Percentiles rank a stretch among this genome's conserved stretches.
Conservation (phyloP, 1,284 basidiomycete genomes). For the Irpex lacteus region DNA sequence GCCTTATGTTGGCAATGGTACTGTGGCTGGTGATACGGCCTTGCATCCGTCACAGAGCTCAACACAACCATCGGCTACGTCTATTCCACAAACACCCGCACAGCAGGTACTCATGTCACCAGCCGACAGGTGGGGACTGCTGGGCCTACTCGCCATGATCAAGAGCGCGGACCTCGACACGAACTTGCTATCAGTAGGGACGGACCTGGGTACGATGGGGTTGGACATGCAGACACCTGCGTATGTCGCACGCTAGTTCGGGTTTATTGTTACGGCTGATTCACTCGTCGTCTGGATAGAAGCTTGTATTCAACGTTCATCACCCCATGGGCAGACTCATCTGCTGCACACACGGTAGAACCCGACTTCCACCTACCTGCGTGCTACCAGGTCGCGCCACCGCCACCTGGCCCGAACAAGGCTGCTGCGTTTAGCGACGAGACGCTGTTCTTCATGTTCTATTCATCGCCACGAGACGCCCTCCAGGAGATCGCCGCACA, state of each 20-base stretch:
- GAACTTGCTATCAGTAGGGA: conserved; percentile 85
- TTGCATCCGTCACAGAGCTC: conserved; percentile 26
- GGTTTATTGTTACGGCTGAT: not conserved
- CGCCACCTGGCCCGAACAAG: conserved; percentile 86
- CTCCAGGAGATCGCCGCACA: conserved; percentile 95
- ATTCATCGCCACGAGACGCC: conserved; percentile 89
- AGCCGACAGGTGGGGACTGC: conserved; percentile 93
- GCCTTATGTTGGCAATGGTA: conserved; percentile 33
- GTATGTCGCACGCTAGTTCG: conserved; percentile 38
- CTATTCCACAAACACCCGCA: conserved; percentile 79
- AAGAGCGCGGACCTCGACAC: conserved; percentile 89
- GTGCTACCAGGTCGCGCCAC: conserved; percentile 94
- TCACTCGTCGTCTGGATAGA: conserved; percentile 35
- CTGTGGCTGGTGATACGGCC: conserved; percentile 28
- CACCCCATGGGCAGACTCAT: conserved; percentile 94
- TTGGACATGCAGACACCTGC: conserved; percentile 85
- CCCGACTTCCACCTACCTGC: conserved; percentile 90
- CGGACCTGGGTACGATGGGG: conserved; percentile 91
- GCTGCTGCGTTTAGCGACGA: conserved; percentile 92
- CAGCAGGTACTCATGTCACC: conserved; percentile 94
- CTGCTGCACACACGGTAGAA: conserved; percentile 79
- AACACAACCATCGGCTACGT: conserved; percentile 23
- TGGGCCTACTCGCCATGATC: conserved; percentile 89
- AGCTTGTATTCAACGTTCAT: conserved; percentile 93
- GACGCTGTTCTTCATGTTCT: conserved; percentile 99